Evolutionary conservation across 1,139 yeast genomes (phyloP).

Genomic region (Yamadazyma kanchanaburiensis): DNA sequence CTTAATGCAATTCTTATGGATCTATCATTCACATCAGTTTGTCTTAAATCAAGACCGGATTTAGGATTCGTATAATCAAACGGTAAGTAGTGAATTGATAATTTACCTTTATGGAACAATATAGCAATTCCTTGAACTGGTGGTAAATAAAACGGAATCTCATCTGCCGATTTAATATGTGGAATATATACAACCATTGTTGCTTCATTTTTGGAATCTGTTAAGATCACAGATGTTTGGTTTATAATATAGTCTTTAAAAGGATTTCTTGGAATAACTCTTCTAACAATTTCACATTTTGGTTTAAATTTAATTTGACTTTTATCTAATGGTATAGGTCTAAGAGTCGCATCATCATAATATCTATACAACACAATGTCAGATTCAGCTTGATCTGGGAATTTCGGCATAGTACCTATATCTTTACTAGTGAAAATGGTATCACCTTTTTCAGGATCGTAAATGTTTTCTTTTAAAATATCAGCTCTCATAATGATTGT

Average conservation of each 20-base stretch:
- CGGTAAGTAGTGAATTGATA: constrained; percentile 83
- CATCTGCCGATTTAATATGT: constrained; percentile 57
- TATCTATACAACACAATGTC: constrained; percentile 43
- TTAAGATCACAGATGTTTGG: constrained; percentile 69
- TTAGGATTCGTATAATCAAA: constrained; percentile 35
- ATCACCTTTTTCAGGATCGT: constrained; percentile 35
- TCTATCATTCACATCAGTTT: constrained; percentile 50
- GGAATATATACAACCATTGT: constrained; percentile 72
- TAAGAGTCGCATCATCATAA: constrained; percentile 54
- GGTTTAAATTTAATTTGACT: constrained; percentile 30
- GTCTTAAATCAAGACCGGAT: constrained; percentile 23
- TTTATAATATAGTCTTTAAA: constrained; percentile 77
- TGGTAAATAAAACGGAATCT: constrained; percentile 86
- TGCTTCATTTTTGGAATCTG: constrained; percentile 26
- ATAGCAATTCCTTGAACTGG: constrained; percentile 81
- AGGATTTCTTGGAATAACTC: constrained; percentile 88
- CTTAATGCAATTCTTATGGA: constrained; percentile 79
- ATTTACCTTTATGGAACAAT: constrained; percentile 42
- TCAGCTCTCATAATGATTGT: constrained; percentile 90
- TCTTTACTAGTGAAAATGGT: constrained; percentile 31
- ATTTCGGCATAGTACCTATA: constrained; percentile 30
- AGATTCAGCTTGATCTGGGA: constrained; percentile 25
- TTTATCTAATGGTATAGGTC: constrained; percentile 38
- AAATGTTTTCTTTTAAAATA: constrained; percentile 56
- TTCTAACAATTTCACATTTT: constrained; percentile 59